Evolutionary conservation across 2,329 filamentous ascomycete genomes (phyloP), one percentile per base, ranked within the genome.

Genomic region (Phymatotrichopsis omnivora): DNA sequence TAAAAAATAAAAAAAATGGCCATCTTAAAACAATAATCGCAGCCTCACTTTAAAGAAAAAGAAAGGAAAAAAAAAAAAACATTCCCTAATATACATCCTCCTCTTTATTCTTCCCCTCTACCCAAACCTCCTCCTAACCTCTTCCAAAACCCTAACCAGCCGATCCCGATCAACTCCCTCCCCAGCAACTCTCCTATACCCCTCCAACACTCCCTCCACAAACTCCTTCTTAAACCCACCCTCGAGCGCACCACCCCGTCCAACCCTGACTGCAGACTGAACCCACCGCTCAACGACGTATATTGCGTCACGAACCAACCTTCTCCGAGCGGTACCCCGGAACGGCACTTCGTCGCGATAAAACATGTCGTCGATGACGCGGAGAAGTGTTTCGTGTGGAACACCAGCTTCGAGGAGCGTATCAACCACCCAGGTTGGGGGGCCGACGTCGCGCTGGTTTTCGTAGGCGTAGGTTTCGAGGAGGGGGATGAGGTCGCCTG

Each of bases 271-370:
- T 14, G 41, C 37, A 8, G 39, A 39, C 7, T 38, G 34, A 10
- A 52, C 74, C 80, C 80, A 85, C 44, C 68, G 65, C 45, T 71
- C 65, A 3, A 78, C 66, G 3, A 78, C 63, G 55, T 80, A 77
- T 1, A 80, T 62, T 31, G 82, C 70, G 60, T 82, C 76, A 20
- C 69, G 68, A 2, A 74, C 74, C 5, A 83, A 66, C 46, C 71
- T 64, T 31, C 69, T 68, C 34, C 74, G 68, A 45, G 75, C 73
- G 3, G 66, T 62, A 4, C 74, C 75, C 27, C 70, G 64, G 61
- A 82, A 84, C 0, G 80, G 79, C 5, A 71, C 66, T 56, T 80
- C 74, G 52, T 80, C 75, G 28, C 73, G 73, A 62, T 80, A 82
- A 65, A 77, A 82, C 63, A 82, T 73, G 22, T 67, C 65, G 59